Conservation (phyloP, 306 rosid species). For the Prunus kanzakura region DNA sequence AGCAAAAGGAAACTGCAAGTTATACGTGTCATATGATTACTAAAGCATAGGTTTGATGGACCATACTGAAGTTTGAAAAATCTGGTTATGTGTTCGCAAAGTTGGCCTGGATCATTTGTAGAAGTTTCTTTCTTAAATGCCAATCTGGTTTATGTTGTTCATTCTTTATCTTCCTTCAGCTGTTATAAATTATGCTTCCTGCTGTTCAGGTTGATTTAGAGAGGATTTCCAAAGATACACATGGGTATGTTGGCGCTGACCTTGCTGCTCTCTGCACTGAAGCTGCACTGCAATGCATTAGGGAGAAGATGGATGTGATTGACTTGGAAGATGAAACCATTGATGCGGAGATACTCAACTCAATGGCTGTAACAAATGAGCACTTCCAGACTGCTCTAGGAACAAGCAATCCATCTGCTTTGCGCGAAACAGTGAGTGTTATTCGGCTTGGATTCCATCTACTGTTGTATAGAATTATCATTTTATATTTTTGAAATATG, state of each 20-base stretch:
- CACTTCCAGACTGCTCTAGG: conserved; percentile 77
- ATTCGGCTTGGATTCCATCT: not conserved
- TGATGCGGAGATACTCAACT: conserved; percentile 61
- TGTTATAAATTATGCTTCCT: not conserved
- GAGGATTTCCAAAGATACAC: conserved; percentile 55
- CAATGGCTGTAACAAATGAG: conserved; percentile 62
- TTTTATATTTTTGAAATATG: not conserved
- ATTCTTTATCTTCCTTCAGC: not conserved
- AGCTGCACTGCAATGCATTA: conserved; percentile 69
- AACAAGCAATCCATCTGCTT: conserved; percentile 68
- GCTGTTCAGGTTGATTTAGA: conserved; percentile 52
- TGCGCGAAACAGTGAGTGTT: conserved; percentile 60
- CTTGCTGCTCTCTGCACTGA: conserved; percentile 76
- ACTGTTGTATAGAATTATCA: not conserved
- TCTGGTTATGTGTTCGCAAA: not conserved
- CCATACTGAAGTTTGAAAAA: not conserved
- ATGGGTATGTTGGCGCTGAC: conserved; percentile 73
- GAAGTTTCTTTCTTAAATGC: not conserved
- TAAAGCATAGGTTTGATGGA: not conserved
- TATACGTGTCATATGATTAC: not conserved
- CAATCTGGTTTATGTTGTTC: not conserved
- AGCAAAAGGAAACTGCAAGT: not conserved
- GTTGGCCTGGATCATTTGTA: not conserved
- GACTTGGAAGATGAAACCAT: conserved; percentile 66
- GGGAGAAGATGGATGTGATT: conserved; percentile 71